These are phyloP conservation scores for Coniochaeta sp. DNA, from an alignment of 2,329 filamentous ascomycete genomes.

Conservation along the genomic window DNA sequence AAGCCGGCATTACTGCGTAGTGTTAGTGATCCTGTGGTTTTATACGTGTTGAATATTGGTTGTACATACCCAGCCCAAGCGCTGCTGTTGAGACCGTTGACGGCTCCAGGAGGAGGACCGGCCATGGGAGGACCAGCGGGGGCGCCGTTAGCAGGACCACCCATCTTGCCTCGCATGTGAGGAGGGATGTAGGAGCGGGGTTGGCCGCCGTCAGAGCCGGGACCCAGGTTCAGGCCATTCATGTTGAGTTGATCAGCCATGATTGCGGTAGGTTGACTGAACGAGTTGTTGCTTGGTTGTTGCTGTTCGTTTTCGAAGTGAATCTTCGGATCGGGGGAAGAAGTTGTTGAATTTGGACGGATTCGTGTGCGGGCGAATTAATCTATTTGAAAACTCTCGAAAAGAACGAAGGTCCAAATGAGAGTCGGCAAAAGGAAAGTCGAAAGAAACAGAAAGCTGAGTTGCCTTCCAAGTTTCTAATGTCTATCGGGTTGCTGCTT, in stretches of 20 bases:
- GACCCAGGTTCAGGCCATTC: slow-evolving; percentile 63
- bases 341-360: neutral
- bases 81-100: slow-evolving; percentile 52
- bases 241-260: slow-evolving; percentile 86
- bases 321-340: neutral
- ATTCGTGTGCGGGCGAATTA: neutral
- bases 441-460: slow-evolving; percentile 7
- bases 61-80: slow-evolving; percentile 55
- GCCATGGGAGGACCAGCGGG: slow-evolving; percentile 28
- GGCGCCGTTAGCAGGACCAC: slow-evolving; percentile 17
- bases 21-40: slow-evolving; percentile 13
- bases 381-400: slow-evolving; percentile 13
- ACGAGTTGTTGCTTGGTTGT: slow-evolving; percentile 13
- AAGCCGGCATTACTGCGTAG: slow-evolving; percentile 38
- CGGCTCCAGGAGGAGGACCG: slow-evolving; percentile 19
- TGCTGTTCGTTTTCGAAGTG: neutral
- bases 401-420: slow-evolving; percentile 19
- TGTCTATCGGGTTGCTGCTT: slow-evolving; percentile 8
- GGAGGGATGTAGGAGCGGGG: slow-evolving; percentile 75
- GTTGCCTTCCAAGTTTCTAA: neutral
- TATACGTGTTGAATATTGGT: neutral
- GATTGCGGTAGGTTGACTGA: slow-evolving; percentile 29
- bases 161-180: slow-evolving; percentile 63
- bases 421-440: slow-evolving; percentile 15
- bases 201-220: slow-evolving; percentile 27